Percentiles rank a stretch among this genome's conserved stretches.
These are phyloP conservation scores for Canavalia gladiata DNA, from an alignment of 306 rosid genomes.

Conservation along the genomic window DNA sequence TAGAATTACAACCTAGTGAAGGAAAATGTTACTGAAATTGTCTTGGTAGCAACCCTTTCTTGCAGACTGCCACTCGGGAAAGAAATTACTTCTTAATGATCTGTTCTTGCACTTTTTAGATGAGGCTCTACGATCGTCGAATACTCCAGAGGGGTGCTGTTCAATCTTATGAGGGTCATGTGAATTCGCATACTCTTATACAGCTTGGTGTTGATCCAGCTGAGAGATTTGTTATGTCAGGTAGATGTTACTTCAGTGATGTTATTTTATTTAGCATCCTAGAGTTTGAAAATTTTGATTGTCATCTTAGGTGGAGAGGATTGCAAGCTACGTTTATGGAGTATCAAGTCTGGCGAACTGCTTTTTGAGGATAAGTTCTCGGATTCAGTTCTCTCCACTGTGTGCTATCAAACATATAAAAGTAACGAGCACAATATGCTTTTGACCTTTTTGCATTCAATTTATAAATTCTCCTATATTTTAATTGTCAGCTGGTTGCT, in stretches of 20 bases:
- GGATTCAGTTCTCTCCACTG: slow-evolving; percentile 66
- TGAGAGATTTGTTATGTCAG: slow-evolving; percentile 85
- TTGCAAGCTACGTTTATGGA: slow-evolving; percentile 82
- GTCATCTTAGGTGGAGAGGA: slow-evolving; percentile 85
- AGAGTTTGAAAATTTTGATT: slow-evolving; percentile 29
- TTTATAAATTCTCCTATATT: not conserved
- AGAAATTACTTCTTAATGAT: slow-evolving; percentile 33
- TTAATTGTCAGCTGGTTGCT: slow-evolving; percentile 22
- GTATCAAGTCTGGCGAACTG: slow-evolving; percentile 85
- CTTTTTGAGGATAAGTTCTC: slow-evolving; percentile 87
- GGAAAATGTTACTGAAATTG: slow-evolving; percentile 7
- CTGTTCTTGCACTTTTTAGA: slow-evolving; percentile 55
- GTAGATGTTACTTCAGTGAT: slow-evolving; percentile 53
- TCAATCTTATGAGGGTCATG: slow-evolving; percentile 84
- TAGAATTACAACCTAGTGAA: not conserved
- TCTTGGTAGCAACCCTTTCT: slow-evolving; percentile 31
- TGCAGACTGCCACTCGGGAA: not conserved
- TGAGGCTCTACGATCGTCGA: slow-evolving; percentile 84
- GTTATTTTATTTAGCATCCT: slow-evolving; percentile 32
- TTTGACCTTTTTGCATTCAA: slow-evolving; percentile 36
- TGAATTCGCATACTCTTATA: slow-evolving; percentile 77
- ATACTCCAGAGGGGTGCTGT: slow-evolving; percentile 80
- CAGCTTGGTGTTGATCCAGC: slow-evolving; percentile 85
- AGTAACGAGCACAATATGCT: slow-evolving; percentile 36
- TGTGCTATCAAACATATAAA: slow-evolving; percentile 68